phyloP scores from a whole-genome alignment of 73 alveolate genomes.

The Stentor roeselii region DNA sequence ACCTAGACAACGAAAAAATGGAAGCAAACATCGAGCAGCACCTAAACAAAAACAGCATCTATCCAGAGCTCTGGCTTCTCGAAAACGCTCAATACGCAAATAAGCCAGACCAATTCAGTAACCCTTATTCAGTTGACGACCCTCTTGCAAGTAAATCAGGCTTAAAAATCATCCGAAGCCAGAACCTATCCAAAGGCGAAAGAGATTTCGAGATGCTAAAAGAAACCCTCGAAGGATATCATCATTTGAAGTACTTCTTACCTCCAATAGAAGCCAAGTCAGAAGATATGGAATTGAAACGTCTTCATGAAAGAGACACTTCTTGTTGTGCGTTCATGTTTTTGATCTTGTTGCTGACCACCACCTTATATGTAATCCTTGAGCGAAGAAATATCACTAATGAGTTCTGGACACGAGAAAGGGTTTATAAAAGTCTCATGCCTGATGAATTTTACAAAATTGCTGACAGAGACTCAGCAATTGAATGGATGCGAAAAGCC shows the following conservation, averaged over 20 bases:
- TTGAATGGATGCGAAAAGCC: background rate
- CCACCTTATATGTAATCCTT: background rate
- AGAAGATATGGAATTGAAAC: background rate
- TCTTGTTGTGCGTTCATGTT: background rate
- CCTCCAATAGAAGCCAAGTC: background rate
- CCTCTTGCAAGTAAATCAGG: slow-evolving; percentile 14
- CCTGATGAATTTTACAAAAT: background rate
- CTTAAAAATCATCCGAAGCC: background rate
- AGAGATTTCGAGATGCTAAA: background rate
- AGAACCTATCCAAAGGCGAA: background rate
- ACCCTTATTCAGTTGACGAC: background rate
- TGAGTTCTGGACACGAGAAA: background rate
- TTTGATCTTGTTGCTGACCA: background rate
- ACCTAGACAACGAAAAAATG: background rate
- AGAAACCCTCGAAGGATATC: background rate
- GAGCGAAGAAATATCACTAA: background rate
- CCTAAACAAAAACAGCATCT: background rate
- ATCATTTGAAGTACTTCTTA: background rate
- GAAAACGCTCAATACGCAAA: slow-evolving; percentile 10
- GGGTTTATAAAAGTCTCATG: background rate
- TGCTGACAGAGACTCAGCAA: background rate
- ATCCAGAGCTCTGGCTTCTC: slow-evolving; percentile 1
- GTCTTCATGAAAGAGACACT: slow-evolving; percentile 20
- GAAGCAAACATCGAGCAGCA: background rate
- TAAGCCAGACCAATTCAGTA: slow-evolving; percentile 26